Base-by-base conservation (phyloP, 805 yeast species). In the Gaillardinia entomophila region DNA sequence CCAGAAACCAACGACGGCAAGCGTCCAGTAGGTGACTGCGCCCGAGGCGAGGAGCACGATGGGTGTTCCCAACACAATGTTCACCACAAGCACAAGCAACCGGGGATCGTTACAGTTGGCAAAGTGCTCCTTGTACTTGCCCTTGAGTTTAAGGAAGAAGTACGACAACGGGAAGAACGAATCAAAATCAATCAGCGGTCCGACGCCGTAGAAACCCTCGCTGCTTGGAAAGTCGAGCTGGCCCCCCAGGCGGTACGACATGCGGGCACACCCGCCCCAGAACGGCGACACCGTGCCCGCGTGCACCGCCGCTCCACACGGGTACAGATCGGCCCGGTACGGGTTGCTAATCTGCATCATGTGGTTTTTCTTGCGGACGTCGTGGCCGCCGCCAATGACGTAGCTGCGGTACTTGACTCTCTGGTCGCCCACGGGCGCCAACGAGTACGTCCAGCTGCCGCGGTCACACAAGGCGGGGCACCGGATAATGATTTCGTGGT, bases 401-500 rank as follows among this genome's bases (percentile, higher is more conserved):
- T 68, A 85, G 2, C 83, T 82, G 32, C 78, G 55, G 49, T 89
- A 85, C 49, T 84, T 83, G 16, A 82, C 64, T 41, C 75, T 57
- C 34, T 75, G 61, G 32, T 69, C 69, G 0, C 96, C 97, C 1
- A 86, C 85, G 0, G 89, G 79, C 8, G 81, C 61, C 12, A 80
- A 75, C 2, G 88, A 75, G 53, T 79, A 89, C 0, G 86, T 72
- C 79, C 83, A 77, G 24, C 88, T 78, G 20, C 77, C 84, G 22
- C 81, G 61, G 43, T 81, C 87, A 57, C 97, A 89, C 22, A 88
- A 61, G 0, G 96, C 95, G 0, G 96, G 96, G 55, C 97, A 89
- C 43, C 87, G 66, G 48, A 88, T 68, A 3, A 71, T 54, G 17
- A 81, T 68, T 14, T 71, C 72, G 12, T 60, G 49, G 18, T 62